phyloP scores from a whole-genome alignment of 257 asterid species.

The Linaria vulgaris region DNA sequence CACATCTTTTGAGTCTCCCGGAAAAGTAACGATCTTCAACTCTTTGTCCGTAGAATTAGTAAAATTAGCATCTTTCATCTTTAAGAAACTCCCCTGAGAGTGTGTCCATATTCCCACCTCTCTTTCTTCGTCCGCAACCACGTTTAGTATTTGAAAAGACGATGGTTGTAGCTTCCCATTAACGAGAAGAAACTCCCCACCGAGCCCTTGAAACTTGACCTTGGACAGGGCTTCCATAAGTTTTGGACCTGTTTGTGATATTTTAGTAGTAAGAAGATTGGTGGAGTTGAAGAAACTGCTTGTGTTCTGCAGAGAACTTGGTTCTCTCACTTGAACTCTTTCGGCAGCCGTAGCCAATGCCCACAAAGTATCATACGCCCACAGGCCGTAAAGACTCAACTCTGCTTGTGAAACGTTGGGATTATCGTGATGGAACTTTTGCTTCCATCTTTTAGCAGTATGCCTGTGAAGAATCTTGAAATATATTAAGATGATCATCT shows the following conservation, averaged over 20 bases:
- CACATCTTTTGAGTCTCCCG: constrained; percentile 23
- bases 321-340: constrained; percentile 10
- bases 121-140: constrained; percentile 34
- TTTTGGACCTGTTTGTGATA: constrained; percentile 27
- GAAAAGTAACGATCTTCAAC: constrained; percentile 27
- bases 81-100: constrained; percentile 9
- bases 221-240: constrained; percentile 24
- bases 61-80: background rate
- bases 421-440: constrained; percentile 9
- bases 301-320: constrained; percentile 1
- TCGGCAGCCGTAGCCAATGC: constrained; percentile 21
- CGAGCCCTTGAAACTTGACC: constrained; percentile 28
- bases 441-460: constrained; percentile 18
- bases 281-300: constrained; percentile 15
- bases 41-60: background rate
- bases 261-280: constrained; percentile 18
- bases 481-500: no score
- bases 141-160: constrained; percentile 36
- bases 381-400: constrained; percentile 11
- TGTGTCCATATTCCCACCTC: constrained; percentile 38
- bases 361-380: constrained; percentile 20
- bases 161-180: constrained; percentile 29
- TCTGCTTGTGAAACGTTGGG: background rate
- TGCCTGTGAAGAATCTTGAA: no score
- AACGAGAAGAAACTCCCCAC: constrained; percentile 32